Evolutionary conservation across 768 basidiomycete genomes (phyloP), one percentile per base, ranked within the genome.

Genomic region (Russula dissimulans): DNA sequence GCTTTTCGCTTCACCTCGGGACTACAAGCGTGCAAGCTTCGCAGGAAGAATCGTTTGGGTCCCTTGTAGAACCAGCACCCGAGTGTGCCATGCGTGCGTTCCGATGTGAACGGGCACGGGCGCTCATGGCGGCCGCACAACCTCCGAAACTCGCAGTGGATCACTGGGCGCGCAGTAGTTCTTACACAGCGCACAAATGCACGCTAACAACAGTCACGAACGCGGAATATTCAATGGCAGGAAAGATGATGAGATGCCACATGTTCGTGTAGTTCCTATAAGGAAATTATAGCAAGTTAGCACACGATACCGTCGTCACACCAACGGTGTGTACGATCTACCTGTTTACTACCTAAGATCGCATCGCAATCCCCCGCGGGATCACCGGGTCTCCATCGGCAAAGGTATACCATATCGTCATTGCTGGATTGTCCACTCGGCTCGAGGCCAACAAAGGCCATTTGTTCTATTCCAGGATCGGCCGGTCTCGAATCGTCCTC

Each of bases 341-440:
- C 62, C 17, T 46, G 12, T 45, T 61, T 55, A 39, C 48, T 60
- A 22, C 18, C 2, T 38, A 50, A 43, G 26, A 34, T 31, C 22
- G 18, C 22, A 3, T 45, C 47, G 17, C 58, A 61, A 15, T 44
- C 15, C 31, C 42, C 41, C 6, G 14, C n/a, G 5, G 41, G 34
- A 31, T 63, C 48, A 38, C 42, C 47, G 22, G 59, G 22, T 17
- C 41, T 61, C 62, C 62, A 64, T 43, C 32, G 54, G 39, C 62
- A 64, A n/a, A 64, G 38, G 45, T 64, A 64, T 15, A 62, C 60
- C 50, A 56, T 31, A 18, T 64, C 55, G 6, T 56, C 44, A 6
- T 36, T 47, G 31, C 22, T 46, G 10, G 48, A 41, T 45, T 56
- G 56, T 4, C 32, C 15, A 5, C 39, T 38, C 49, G 53, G 31